Conservation (phyloP, 306 rosid species). For the Medicago arabica region DNA sequence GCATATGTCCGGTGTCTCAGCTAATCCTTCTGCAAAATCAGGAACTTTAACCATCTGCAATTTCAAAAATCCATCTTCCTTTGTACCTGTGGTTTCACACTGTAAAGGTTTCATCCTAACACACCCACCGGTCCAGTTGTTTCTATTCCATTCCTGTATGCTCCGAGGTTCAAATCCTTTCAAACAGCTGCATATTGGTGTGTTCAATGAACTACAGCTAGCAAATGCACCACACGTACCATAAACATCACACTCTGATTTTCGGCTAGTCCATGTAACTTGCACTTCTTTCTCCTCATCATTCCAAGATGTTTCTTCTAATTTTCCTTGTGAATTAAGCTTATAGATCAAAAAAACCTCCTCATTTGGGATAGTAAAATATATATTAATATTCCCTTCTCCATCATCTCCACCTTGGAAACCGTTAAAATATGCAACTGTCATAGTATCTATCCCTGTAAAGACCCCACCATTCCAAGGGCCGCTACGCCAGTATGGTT, state of each 20-base stretch:
- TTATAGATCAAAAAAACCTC: background rate
- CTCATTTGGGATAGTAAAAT: background rate
- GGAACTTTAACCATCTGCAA: slow-evolving; percentile 50
- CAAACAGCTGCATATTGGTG: slow-evolving; percentile 57
- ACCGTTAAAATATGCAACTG: background rate
- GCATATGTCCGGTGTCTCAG: slow-evolving; percentile 5
- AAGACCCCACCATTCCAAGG: background rate
- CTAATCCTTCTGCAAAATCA: background rate
- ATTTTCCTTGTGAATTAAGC: slow-evolving; percentile 33
- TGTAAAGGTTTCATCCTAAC: slow-evolving; percentile 22
- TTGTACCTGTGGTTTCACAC: background rate
- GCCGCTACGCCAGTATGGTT: background rate
- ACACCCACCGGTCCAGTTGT: slow-evolving; percentile 54
- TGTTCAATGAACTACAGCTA: slow-evolving; percentile 3
- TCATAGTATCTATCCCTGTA: background rate
- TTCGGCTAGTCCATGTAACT: background rate
- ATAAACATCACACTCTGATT: slow-evolving; percentile 44
- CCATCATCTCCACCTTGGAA: background rate
- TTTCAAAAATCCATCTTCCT: slow-evolving; percentile 39
- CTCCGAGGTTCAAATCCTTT: slow-evolving; percentile 47
- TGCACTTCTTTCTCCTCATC: background rate
- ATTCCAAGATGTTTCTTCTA: background rate
- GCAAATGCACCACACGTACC: slow-evolving; percentile 52
- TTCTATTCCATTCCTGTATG: slow-evolving; percentile 41
- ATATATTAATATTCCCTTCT: background rate